phyloP scores from a whole-genome alignment of 2,329 filamentous ascomycete genomes.

The Fusarium sp. region DNA sequence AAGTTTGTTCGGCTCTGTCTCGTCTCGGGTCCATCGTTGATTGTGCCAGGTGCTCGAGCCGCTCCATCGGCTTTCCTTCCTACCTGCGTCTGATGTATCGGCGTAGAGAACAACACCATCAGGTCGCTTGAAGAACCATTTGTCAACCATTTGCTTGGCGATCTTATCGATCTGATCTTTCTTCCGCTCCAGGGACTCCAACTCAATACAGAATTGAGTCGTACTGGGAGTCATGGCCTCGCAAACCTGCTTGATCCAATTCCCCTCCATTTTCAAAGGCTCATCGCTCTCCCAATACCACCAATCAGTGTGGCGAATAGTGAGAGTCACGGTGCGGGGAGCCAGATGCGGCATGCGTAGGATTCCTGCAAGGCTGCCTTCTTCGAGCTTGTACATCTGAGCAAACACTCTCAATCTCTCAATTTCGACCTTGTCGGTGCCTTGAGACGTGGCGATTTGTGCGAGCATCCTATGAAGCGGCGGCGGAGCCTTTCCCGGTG shows the following conservation, averaged over 20 bases:
- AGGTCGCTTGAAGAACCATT: slow-evolving; percentile 43
- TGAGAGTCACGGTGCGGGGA: slow-evolving; percentile 55
- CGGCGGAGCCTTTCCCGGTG: neutral
- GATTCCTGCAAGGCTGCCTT: slow-evolving; percentile 40
- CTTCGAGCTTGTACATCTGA: slow-evolving; percentile 55
- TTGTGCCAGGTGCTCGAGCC: slow-evolving; percentile 57
- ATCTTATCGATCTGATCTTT: slow-evolving; percentile 58
- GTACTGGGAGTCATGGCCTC: slow-evolving; percentile 48
- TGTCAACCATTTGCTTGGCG: slow-evolving; percentile 42
- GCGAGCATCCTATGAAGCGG: slow-evolving; percentile 17
- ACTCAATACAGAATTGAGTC: slow-evolving; percentile 55
- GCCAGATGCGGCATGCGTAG: slow-evolving; percentile 45
- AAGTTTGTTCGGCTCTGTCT: slow-evolving; percentile 51
- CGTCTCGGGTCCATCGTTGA: slow-evolving; percentile 56
- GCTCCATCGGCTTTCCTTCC: slow-evolving; percentile 53
- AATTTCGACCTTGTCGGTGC: slow-evolving; percentile 42
- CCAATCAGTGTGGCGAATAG: slow-evolving; percentile 59
- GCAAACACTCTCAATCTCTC: slow-evolving; percentile 54
- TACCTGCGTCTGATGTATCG: slow-evolving; percentile 36
- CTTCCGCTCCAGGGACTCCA: slow-evolving; percentile 61
- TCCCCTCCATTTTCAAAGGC: slow-evolving; percentile 49
- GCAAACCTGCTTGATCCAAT: slow-evolving; percentile 50
- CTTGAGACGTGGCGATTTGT: slow-evolving; percentile 35
- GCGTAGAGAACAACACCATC: slow-evolving; percentile 49
- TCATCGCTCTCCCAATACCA: slow-evolving; percentile 27